Evolutionary conservation across 2,329 filamentous ascomycete genomes (phyloP).

Genomic region (Grosmannia huntii): DNA sequence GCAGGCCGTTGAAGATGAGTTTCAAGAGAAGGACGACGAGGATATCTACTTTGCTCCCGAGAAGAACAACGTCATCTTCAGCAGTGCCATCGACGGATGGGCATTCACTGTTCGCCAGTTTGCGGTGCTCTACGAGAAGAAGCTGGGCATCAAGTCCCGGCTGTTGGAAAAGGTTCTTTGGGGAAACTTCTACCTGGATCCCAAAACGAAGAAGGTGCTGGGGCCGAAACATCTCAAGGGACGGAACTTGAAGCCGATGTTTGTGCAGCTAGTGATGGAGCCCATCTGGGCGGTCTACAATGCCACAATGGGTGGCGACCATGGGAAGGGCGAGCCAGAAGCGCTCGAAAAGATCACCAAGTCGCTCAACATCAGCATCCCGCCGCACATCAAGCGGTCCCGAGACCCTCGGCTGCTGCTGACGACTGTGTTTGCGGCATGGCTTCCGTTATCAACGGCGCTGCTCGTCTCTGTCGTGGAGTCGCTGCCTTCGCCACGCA

Average conservation of each 20-base stretch:
- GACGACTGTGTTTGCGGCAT: conserved; percentile 74
- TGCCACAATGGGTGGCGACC: conserved; percentile 71
- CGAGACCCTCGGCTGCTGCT: conserved; percentile 74
- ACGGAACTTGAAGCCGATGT: conserved; percentile 84
- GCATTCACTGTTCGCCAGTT: conserved; percentile 95
- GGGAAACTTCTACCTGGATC: conserved; percentile 93
- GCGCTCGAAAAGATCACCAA: conserved; percentile 92
- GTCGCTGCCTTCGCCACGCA: conserved; percentile 71
- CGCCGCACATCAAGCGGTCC: conserved; percentile 72
- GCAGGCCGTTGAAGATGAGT: conserved; percentile 57
- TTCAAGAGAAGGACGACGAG: conserved; percentile 87
- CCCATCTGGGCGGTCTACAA: conserved; percentile 94
- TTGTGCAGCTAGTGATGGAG: conserved; percentile 90
- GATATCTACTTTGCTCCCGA: conserved; percentile 97
- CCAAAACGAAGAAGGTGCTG: conserved; percentile 90
- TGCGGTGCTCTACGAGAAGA: conserved; percentile 86
- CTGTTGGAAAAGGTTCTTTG: conserved; percentile 87
- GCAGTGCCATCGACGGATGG: conserved; percentile 97
- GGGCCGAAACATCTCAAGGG: conserved; percentile 88
- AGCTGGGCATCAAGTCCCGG: conserved; percentile 83
- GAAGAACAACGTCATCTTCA: conserved; percentile 98
- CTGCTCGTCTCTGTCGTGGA: conserved; percentile 89
- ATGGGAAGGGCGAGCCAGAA: conserved; percentile 68
- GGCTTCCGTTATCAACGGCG: conserved; percentile 87
- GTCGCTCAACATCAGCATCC: conserved; percentile 71